Base-by-base conservation (phyloP, 345 rosid genomes). In the Syzygium grande region DNA sequence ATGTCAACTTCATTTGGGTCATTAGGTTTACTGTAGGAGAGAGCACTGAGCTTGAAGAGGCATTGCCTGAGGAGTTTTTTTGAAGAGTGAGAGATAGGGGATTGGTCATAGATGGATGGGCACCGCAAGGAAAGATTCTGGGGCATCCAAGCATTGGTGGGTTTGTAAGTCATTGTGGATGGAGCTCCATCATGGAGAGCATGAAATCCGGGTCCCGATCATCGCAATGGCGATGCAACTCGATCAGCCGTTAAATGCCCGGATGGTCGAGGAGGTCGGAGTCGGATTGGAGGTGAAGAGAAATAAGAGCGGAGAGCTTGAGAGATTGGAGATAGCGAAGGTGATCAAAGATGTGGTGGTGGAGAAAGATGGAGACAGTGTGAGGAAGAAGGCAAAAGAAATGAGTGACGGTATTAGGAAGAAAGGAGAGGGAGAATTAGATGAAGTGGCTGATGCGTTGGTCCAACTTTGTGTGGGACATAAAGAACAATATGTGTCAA, bases 1-100 rank as follows among this genome's bases (percentile, higher is more conserved):
- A 86, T 7, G 88, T 88, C 21, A 88, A 89, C 78, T 93, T 92
- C 90, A 88, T 91, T 7, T 89, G 91, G 95, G 90, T 89, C 19
- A 22, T 91, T 16, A 87, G 89, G 46, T 92, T 91, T 84, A 91
- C 89, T 0, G 38, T 25, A 5, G 92, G 85, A 29, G 89, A 90
- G 63, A 49, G 58, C 59, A 22, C 34, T 19, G 52, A 73, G 16
- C 83, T 88, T 22, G 78, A 90, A 23, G 90, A 90, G 3, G 89
- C 83, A 17, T 41, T 91, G 15, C 92, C 94, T 9, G 43, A 59
- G 14, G 92, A 90, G 86, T 89, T 90, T 49, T 59, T 90, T 0
- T 55, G 89, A 6, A 90, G 92, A 87, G 90, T 90, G 11, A 88
- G 78, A 65, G 87, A 84, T 19, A 89, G 86, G 65, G 94, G 91